Base-by-base conservation (phyloP, 106 monocot genomes). In the Dendrobium catenatum region DNA sequence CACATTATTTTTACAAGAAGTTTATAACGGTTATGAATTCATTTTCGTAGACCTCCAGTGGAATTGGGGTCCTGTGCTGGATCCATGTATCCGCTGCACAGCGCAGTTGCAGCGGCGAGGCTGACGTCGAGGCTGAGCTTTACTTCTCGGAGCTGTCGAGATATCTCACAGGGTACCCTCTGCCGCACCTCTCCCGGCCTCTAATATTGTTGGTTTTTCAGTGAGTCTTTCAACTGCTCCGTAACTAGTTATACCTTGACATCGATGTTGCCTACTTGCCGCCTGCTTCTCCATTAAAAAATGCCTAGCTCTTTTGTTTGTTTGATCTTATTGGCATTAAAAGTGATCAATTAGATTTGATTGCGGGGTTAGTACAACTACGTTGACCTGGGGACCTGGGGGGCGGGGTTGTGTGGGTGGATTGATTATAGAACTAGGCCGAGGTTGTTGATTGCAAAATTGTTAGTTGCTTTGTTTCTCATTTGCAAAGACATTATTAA, bases 171-270 rank as follows among this genome's bases (percentile, higher is more conserved):
- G 85, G 91, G 91, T 91, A 90, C 79, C 90, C 84, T 90, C 87
- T 85, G 87, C 85, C 79, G 90, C 78, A 84, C 90, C 88, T 90
- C 76, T 88, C 88, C 90, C 73, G 90, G 89, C 64, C 89, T 90
- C 83, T 90, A 90, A 86, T 80, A 48, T 78, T 76, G 11, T 76
- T 76, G 10, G 49, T 76, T 24, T 76, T 76, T 76, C 76, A 19
- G 76, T 76, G 76, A 76, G 76, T 76, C 22, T 47, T 76, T 76
- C 44, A 24, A 76, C 76, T 76, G 49, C 49, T 49, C 46, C 27
- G 26, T 49, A n/a, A 37, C 37, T 70, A 70, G 70, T 13, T 37
- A 11, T 61, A 61, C 8, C 1, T 61, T 61, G 19, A 22, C 61
- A 22, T 61, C 22, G n/a, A 61, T 61, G 61, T 22, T 5, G 8